Evolutionary conservation across 495 filamentous ascomycete genomes (phyloP), one percentile per base, ranked within the genome.

Genomic region (Hypoxylon subgilvum): DNA sequence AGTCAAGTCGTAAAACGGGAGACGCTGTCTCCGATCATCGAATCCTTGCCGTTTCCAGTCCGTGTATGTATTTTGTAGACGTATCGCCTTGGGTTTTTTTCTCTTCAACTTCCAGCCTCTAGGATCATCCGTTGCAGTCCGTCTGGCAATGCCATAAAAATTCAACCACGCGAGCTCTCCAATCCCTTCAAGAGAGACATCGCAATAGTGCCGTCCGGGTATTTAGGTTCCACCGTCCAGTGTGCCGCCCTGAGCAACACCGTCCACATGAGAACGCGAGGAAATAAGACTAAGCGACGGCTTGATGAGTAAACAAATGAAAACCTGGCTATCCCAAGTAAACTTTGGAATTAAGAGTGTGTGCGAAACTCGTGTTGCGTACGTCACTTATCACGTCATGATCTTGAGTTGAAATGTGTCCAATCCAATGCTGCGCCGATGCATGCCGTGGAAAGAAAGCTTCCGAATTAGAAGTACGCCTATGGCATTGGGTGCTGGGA

Each of bases 181-280:
- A 48, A 58, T 35, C 41, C 48, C 25, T 53, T 56, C 21, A 17
- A 36, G 34, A 50, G 44, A 53, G 48, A 47, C 48, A 30, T 48
- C 54, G 46, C 47, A 34, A 45, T 56, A 54, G 43, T 49, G 50
- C 61, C 60, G 46, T 57, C 67, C 57, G 61, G 67, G 61, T 67
- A 65, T 69, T 59, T 62, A 57, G 14, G 49, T 65, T 53, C 59
- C 58, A 30, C 54, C 53, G 21, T 63, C 46, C 57, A 53, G 42
- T 17, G 53, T 65, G 63, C 43, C 46, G 12, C 31, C 45, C 36
- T 18, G 62, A 59, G 50, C 60, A 52, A 39, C 46, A 44, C 49
- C 40, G 18, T 31, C 34, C 32, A 57, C 55, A 2, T 4, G 50
- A 48, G 41, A 58, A 53, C 54, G 30, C 39, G 58, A 30, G 40